These are phyloP conservation scores for Saccharum officinarum DNA, from an alignment of 176 grass and related monocot genomes.

Conservation along the genomic window DNA sequence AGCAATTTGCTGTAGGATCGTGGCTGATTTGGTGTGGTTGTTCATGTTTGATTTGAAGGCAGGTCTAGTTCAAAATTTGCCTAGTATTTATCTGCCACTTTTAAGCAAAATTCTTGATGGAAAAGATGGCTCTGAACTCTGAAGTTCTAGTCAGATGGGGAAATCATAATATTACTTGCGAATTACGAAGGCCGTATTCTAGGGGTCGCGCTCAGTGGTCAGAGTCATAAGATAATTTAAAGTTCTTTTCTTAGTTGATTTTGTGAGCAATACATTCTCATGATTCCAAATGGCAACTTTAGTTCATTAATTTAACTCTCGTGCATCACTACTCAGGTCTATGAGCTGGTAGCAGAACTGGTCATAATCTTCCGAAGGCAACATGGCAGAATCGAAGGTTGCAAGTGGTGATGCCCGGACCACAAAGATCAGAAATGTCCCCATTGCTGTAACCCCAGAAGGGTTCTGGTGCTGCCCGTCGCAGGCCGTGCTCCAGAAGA, in stretches of 20 bases:
- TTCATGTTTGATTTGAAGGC: not conserved
- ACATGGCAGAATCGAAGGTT: slow-evolving; percentile 69
- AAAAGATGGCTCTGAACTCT: not conserved
- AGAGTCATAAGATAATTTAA: not conserved
- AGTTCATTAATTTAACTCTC: not conserved
- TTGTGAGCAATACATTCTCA: not conserved
- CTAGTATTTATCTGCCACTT: not conserved
- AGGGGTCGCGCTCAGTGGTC: not conserved
- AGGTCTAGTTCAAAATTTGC: not conserved
- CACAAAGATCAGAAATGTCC: slow-evolving; percentile 75
- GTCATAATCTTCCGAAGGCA: not conserved
- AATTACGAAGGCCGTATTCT: not conserved
- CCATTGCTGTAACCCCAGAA: slow-evolving; percentile 86
- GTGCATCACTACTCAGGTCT: slow-evolving; percentile 28
- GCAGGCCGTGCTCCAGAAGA: slow-evolving; percentile 80
- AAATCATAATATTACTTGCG: not conserved
- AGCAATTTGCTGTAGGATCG: not conserved
- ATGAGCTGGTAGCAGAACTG: not conserved
- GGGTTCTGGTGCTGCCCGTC: slow-evolving; percentile 98
- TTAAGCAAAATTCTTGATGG: not conserved
- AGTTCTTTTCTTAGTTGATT: not conserved
- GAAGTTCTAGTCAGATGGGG: not conserved
- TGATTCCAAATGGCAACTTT: slow-evolving; percentile 1
- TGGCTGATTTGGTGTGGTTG: not conserved
- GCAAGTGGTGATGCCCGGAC: slow-evolving; percentile 44